A percentile compares a stretch with the other conserved stretches of the same genome.
These are phyloP conservation scores for Talaromyces verruculosus DNA, from an alignment of 2,329 filamentous ascomycete species.

Conservation along the genomic window DNA sequence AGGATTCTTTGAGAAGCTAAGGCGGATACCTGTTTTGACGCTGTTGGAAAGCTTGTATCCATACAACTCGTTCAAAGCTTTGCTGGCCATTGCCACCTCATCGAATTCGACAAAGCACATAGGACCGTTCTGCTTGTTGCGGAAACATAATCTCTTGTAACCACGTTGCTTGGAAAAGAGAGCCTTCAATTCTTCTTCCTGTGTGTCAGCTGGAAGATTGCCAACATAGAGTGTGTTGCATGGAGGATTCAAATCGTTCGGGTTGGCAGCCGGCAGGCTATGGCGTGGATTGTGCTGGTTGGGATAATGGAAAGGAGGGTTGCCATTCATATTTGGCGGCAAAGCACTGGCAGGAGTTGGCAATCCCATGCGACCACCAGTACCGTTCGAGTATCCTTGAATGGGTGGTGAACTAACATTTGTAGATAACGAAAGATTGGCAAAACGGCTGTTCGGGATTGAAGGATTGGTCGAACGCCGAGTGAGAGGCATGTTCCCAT, in stretches of 20 bases:
- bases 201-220: constrained; percentile 90
- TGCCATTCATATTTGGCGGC: constrained; percentile 55
- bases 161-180: constrained; percentile 91
- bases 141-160: constrained; percentile 92
- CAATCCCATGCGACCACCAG: constrained; percentile 48
- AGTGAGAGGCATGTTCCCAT: constrained; percentile 42
- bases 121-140: constrained; percentile 90
- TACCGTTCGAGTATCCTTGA: constrained; percentile 53
- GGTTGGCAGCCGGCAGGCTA: constrained; percentile 83
- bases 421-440: constrained; percentile 71
- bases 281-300: constrained; percentile 60
- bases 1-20: constrained; percentile 97
- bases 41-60: constrained; percentile 86
- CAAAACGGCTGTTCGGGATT: constrained; percentile 68
- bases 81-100: constrained; percentile 86
- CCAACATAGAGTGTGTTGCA: constrained; percentile 98
- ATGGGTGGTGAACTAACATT: constrained; percentile 58
- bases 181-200: constrained; percentile 91
- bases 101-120: constrained; percentile 99
- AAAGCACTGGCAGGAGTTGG: constrained; percentile 56
- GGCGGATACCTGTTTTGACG: constrained; percentile 86
- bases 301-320: constrained; percentile 57
- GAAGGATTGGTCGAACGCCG: constrained; percentile 72
- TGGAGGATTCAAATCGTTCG: constrained; percentile 92
- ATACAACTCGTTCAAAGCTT: constrained; percentile 85